phyloP scores from a whole-genome alignment of 2,329 filamentous ascomycete species.

The Pestalotiopsis fici region DNA sequence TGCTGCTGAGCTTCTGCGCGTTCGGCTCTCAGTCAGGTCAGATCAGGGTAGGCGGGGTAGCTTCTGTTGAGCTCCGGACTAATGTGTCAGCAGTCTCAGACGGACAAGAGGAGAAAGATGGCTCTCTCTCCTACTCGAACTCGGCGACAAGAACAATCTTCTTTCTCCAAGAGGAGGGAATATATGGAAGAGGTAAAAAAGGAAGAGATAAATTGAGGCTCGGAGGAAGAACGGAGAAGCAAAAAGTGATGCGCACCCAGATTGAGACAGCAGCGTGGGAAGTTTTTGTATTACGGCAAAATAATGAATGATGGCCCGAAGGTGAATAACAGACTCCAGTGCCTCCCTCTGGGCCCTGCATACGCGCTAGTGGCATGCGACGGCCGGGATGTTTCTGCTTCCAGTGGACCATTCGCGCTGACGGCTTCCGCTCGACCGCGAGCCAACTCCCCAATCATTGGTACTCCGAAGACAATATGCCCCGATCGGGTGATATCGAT shows the following conservation, averaged over 20 bases:
- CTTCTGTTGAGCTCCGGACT: not conserved
- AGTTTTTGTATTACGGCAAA: constrained; percentile 27
- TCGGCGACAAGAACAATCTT: not conserved
- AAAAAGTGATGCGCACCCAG: not conserved
- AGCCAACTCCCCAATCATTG: not conserved
- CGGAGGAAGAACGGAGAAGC: constrained; percentile 13
- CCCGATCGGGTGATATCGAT: not conserved
- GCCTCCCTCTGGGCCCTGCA: constrained; percentile 6
- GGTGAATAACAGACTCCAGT: not conserved
- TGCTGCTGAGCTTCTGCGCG: not conserved
- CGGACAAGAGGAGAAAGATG: not conserved
- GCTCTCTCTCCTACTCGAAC: not conserved
- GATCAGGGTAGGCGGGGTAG: constrained; percentile 18
- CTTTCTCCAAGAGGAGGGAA: not conserved
- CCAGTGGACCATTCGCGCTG: constrained; percentile 1
- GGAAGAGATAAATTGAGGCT: constrained; percentile 1
- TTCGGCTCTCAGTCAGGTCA: constrained; percentile 7
- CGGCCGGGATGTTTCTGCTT: not conserved
- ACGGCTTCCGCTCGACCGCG: constrained; percentile 8
- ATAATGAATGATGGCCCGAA: constrained; percentile 17
- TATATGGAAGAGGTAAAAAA: not conserved
- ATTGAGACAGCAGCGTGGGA: constrained; percentile 11
- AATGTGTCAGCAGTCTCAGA: not conserved
- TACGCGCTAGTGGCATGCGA: constrained; percentile 1
- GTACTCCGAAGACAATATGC: not conserved